These are phyloP conservation scores for Cystobasidium ongulense DNA, from an alignment of 768 basidiomycete species.

Conservation along the genomic window DNA sequence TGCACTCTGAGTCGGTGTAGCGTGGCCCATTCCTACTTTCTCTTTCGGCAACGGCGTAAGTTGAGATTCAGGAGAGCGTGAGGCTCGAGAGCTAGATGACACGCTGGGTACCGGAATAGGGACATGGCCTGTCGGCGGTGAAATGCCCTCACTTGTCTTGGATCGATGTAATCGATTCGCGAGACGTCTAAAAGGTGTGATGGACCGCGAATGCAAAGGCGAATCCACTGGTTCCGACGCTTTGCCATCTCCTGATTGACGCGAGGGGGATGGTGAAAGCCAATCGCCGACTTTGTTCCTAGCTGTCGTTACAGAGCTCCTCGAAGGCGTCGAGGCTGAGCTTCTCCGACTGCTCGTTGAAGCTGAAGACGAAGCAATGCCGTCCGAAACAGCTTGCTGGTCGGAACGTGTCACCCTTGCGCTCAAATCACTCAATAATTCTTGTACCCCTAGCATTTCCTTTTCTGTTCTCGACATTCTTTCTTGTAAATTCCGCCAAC, in stretches of 20 bases:
- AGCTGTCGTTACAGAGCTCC: not conserved
- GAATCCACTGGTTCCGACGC: not conserved
- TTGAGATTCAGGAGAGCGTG: not conserved
- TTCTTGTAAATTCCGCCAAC: constrained; percentile 72
- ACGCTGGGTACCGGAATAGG: not conserved
- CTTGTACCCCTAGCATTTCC: constrained; percentile 55
- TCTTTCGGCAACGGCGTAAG: not conserved
- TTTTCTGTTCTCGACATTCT: constrained; percentile 69
- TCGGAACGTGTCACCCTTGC: not conserved
- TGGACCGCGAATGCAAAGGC: not conserved
- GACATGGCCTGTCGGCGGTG: not conserved
- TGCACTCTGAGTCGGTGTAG: not conserved
- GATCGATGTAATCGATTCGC: not conserved
- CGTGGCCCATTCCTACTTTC: not conserved
- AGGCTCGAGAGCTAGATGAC: not conserved
- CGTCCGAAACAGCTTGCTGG: not conserved
- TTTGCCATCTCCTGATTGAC: not conserved
- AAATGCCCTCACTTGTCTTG: not conserved
- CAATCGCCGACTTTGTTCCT: constrained; percentile 5
- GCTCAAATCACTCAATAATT: constrained; percentile 12
- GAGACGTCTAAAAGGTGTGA: constrained; percentile 7
- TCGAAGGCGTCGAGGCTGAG: constrained; percentile 1
- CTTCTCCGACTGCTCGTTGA: constrained; percentile 3
- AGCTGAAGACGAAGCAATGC: not conserved
- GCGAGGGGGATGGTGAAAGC: not conserved